Percentiles rank a stretch among this genome's conserved stretches.
These are phyloP conservation scores for Candida incommunis DNA, from an alignment of 805 yeast genomes.

Conservation along the genomic window DNA sequence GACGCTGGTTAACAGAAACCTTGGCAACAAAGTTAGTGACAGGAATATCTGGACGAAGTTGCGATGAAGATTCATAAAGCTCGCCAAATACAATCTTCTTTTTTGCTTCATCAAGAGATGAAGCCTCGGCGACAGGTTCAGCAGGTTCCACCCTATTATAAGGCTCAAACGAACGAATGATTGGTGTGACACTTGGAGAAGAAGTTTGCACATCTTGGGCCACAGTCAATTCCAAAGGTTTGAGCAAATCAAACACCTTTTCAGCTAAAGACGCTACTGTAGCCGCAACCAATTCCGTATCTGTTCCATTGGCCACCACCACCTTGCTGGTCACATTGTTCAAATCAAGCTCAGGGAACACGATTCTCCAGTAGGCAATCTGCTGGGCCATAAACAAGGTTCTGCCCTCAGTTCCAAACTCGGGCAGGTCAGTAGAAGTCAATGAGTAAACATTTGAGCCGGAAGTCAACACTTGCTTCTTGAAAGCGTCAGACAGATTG, in stretches of 20 bases:
- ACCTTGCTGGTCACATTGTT: constrained; percentile 63
- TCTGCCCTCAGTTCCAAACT: constrained; percentile 49
- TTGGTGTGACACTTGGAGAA: constrained; percentile 5
- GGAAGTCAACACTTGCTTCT: constrained; percentile 37
- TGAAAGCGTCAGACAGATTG: constrained; percentile 40
- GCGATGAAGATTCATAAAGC: constrained; percentile 44
- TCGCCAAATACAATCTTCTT: constrained; percentile 70
- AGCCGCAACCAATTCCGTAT: constrained; percentile 62
- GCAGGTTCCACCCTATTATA: constrained; percentile 4
- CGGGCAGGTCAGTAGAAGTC: constrained; percentile 52
- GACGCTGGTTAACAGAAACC: constrained; percentile 82
- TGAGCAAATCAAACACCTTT: constrained; percentile 19
- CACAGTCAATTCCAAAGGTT: constrained; percentile 25
- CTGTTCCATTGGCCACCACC: constrained; percentile 68
- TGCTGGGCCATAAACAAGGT: constrained; percentile 62
- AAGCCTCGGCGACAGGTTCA: constrained; percentile 29
- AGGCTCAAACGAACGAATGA: constrained; percentile 5
- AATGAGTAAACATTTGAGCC: constrained; percentile 39
- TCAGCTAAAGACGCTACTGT: constrained; percentile 20
- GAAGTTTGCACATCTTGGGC: constrained; percentile 14
- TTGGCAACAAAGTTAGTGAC: constrained; percentile 72
- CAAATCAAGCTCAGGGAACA: constrained; percentile 41
- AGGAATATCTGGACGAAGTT: constrained; percentile 81
- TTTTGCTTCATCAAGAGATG: constrained; percentile 37
- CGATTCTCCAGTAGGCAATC: constrained; percentile 64